Conservation (phyloP, 148 eudicot genomes). For the Arctostaphylos glauca region DNA sequence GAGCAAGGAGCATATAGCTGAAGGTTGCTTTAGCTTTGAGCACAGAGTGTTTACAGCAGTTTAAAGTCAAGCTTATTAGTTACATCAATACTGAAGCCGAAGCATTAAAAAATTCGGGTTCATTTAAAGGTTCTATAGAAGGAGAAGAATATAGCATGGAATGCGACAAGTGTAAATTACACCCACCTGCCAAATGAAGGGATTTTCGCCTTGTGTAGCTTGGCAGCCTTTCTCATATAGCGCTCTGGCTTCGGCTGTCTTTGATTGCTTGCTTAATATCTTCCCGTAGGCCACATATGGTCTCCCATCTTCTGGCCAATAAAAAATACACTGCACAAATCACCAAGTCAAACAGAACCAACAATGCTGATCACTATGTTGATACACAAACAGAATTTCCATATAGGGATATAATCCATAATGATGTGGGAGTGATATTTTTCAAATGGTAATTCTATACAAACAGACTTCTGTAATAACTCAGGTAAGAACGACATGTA, state of each 20-base stretch:
- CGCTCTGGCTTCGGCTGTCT: conserved; percentile 70
- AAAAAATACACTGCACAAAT: conserved; percentile 59
- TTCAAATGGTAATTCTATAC: neutral
- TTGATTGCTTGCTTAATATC: conserved; percentile 70
- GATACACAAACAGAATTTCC: neutral
- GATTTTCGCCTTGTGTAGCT: conserved; percentile 93
- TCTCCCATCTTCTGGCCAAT: conserved; percentile 98
- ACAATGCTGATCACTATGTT: conserved; percentile 8
- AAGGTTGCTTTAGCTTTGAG: neutral
- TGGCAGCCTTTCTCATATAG: conserved; percentile 95
- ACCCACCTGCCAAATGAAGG: conserved; percentile 94
- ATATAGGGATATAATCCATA: neutral
- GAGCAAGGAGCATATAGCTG: neutral
- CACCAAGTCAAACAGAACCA: conserved; percentile 8
- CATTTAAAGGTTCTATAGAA: neutral
- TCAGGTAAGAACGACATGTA: neutral
- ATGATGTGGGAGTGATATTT: neutral
- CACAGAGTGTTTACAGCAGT: neutral
- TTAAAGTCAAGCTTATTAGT: neutral
- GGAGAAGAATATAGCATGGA: neutral
- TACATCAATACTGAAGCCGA: neutral
- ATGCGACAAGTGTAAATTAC: neutral
- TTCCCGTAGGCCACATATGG: conserved; percentile 90
- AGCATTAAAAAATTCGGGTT: neutral
- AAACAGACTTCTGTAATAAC: neutral